Base-by-base conservation (phyloP, 257 asterid species). In the Plantago major region DNA sequence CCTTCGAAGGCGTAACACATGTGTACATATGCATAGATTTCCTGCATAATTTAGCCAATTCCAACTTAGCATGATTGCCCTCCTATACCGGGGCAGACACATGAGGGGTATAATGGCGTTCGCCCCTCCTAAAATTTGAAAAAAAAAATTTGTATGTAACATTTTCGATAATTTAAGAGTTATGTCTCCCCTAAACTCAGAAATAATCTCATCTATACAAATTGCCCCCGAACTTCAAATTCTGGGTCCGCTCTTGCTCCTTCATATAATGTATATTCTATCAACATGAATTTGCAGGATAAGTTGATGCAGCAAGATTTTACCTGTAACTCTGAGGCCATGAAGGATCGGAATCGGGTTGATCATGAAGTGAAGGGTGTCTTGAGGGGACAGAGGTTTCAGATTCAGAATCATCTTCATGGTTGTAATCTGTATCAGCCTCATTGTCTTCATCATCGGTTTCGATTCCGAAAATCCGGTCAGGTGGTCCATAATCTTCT, bases 261-360 rank as follows among this genome's bases (percentile, higher is more conserved):
- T 22, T 1, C 26, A 22, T 22, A 51, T 19, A 14, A 60, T 44
- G 9, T 44, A 5, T 48, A 48, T n/a, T 48, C 1, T 16, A 7
- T 33, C 40, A 22, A 33, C 8, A 33, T 33, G 8, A 33, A 4
- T 33, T 33, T 33, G 40, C 40, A 33, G 40, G 40, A 33, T 7
- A 33, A 33, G 9, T 28, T n/a, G 40, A 42, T 13, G 46, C 38
- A 44, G 22, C 12, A 55, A n/a, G 17, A 1, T 17, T 7, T n/a
- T 53, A 91, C 96, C 98, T 72, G 56, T 82, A 88, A 66, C 90
- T 91, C 68, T 85, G 92, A 63, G 98, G 98, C 98, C 98, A 91
- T 17, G 51, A 28, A 38, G 81, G 68, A 38, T 71, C 76, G n/a
- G 54, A 46, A 64, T 67, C 84, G 16, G 63, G 14, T 67, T 33